These are phyloP conservation scores for Penicillium herquei DNA, from an alignment of 495 filamentous ascomycete species.

Conservation along the genomic window DNA sequence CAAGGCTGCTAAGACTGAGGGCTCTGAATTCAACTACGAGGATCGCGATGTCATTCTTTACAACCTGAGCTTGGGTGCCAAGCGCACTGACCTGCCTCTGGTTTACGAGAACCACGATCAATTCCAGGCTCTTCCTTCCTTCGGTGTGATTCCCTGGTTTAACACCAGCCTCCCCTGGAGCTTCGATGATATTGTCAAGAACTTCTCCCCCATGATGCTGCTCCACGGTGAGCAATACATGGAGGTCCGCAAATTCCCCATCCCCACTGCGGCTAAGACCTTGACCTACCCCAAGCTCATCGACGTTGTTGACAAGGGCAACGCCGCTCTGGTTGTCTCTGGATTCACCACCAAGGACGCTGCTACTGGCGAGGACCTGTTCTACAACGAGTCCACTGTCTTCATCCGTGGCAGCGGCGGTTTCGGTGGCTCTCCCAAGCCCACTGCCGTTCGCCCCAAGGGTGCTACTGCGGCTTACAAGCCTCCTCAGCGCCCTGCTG, in stretches of 20 bases:
- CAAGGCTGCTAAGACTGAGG: conserved; percentile 65
- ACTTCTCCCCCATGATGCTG: conserved; percentile 98
- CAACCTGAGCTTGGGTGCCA: conserved; percentile 93
- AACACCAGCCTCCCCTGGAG: conserved; percentile 77
- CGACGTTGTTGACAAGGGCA: conserved; percentile 94
- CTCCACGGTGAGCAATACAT: conserved; percentile 99
- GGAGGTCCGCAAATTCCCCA: conserved; percentile 89
- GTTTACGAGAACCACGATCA: conserved; percentile 86
- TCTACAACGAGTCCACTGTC: conserved; percentile 92
- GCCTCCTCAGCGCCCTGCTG: conserved; percentile 72
- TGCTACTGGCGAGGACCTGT: conserved; percentile 78
- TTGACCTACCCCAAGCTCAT: conserved; percentile 82
- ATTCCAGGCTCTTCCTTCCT: conserved; percentile 92
- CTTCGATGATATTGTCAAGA: conserved; percentile 80
- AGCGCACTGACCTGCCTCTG: conserved; percentile 82
- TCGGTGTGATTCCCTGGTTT: conserved; percentile 92
- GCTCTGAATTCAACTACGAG: conserved; percentile 77
- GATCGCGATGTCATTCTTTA: conserved; percentile 92
- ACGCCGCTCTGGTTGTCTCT: conserved; percentile 78
- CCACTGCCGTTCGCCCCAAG: conserved; percentile 63
- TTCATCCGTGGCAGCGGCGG: conserved; percentile 93
- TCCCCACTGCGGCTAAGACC: conserved; percentile 82
- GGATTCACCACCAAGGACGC: conserved; percentile 80
- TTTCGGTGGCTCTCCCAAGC: conserved; percentile 84
- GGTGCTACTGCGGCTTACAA: conserved; percentile 75